Percentiles rank a stretch among this genome's conserved stretches.
Conservation (phyloP, 768 basidiomycete genomes). For the Hypsizygus marmoreus region DNA sequence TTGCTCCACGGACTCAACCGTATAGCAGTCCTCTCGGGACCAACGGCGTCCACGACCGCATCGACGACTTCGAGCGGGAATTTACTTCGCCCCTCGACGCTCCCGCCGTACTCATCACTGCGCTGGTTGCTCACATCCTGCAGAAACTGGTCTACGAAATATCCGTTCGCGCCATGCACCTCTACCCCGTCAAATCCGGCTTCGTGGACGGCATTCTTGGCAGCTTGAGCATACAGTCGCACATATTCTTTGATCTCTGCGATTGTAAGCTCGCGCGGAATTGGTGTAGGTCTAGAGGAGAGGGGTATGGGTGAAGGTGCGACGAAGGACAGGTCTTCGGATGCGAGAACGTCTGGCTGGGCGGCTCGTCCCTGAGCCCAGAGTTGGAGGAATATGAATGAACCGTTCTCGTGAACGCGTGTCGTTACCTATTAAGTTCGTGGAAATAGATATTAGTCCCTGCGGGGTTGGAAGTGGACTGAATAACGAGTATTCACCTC, state of each 20-base stretch:
- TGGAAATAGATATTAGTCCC: not conserved
- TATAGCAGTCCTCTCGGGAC: conserved; percentile 53
- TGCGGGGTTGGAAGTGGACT: not conserved
- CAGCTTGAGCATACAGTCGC: conserved; percentile 52
- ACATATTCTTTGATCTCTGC: conserved; percentile 54
- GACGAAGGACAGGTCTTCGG: conserved; percentile 37
- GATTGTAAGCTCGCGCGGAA: conserved; percentile 45
- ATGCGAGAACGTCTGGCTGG: conserved; percentile 28
- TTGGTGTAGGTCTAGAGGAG: conserved; percentile 11
- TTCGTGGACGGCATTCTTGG: conserved; percentile 50
- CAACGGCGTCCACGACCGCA: conserved; percentile 52
- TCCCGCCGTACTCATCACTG: conserved; percentile 70
- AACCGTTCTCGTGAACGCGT: conserved; percentile 52
- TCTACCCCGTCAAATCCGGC: conserved; percentile 73
- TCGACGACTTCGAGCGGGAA: conserved; percentile 59
- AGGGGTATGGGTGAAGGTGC: conserved; percentile 33
- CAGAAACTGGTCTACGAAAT: conserved; percentile 62
- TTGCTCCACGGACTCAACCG: conserved; percentile 59
- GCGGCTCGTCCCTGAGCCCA: conserved; percentile 57
- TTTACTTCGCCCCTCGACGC: conserved; percentile 56
- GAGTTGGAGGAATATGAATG: conserved; percentile 55
- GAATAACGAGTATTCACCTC: conserved; percentile 31
- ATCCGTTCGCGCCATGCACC: conserved; percentile 49
- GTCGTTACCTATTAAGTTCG: conserved; percentile 59
- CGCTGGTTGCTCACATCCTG: conserved; percentile 58